phyloP scores from a whole-genome alignment of 805 yeast genomes.

The Ogataea ganodermae region DNA sequence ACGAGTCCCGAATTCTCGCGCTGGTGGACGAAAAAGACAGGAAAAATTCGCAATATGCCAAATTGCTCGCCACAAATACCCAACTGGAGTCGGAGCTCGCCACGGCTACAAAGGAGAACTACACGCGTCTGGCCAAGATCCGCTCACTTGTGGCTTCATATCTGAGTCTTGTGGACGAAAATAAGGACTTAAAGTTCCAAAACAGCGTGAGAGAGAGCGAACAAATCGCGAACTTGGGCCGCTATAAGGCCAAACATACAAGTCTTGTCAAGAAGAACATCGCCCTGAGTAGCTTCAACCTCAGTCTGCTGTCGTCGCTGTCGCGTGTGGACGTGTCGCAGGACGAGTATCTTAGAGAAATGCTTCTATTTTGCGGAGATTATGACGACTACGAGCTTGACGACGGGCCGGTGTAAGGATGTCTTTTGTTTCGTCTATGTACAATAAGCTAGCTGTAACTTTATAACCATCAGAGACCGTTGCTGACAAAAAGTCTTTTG shows the following conservation, averaged over 20 bases:
- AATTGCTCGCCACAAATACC: slow-evolving; percentile 6
- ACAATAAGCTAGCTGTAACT: slow-evolving; percentile 7
- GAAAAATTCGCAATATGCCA: slow-evolving; percentile 11
- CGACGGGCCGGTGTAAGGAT: slow-evolving; percentile 15
- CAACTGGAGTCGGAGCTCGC: not conserved
- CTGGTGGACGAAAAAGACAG: slow-evolving; percentile 18
- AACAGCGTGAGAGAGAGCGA: slow-evolving; percentile 17
- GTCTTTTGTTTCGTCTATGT: slow-evolving; percentile 6
- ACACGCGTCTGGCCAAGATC: slow-evolving; percentile 8
- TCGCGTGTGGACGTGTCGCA: slow-evolving; percentile 35
- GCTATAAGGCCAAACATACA: slow-evolving; percentile 16
- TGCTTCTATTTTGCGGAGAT: slow-evolving; percentile 34
- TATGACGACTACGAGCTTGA: slow-evolving; percentile 32
- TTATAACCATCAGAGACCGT: slow-evolving; percentile 11
- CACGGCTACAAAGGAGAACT: slow-evolving; percentile 1
- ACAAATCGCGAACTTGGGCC: slow-evolving; percentile 14
- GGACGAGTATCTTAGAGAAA: slow-evolving; percentile 33
- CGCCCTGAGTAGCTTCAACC: slow-evolving; percentile 33
- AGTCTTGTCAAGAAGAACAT: slow-evolving; percentile 25
- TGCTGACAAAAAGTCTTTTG: slow-evolving; percentile 33
- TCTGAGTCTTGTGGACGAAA: slow-evolving; percentile 15
- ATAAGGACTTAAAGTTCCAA: slow-evolving; percentile 20
- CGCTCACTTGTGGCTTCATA: slow-evolving; percentile 15
- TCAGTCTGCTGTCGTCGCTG: slow-evolving; percentile 35
- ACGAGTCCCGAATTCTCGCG: slow-evolving; percentile 12